Evolutionary conservation across 164 flowering plant genomes (phyloP), one percentile per base, ranked within the genome.

Genomic region (Brasenia schreberi): DNA sequence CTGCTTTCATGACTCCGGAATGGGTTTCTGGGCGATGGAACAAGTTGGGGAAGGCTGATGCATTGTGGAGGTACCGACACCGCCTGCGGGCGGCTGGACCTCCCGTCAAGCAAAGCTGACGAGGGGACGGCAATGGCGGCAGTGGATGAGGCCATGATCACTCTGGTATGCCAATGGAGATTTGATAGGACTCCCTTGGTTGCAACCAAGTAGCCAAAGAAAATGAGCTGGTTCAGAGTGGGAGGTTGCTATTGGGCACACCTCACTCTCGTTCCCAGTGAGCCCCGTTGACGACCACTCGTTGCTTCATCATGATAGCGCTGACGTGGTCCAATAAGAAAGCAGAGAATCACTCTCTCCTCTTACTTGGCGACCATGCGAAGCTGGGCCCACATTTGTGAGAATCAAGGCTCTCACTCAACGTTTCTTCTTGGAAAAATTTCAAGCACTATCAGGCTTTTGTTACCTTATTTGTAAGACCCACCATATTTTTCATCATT

Each of bases 61-160:
- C 84, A 66, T 5, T 88, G 89, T 62, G 87, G 82, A 18, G 53
- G 27, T 0, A 90, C 72, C 2, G 83, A 72, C 3, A 77, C 74
- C 0, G 83, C 18, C 7, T 67, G 65, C 62, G 81, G 90, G 5
- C 82, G 85, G 66, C 82, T 75, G 64, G 90, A 74, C 53, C 14
- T 45, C 53, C 53, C 53, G 58, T 84, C 43, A 16, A 85, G 77
- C n/a, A 85, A 43, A 62, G 82, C 82, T 67, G 88, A 76, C n/a
- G 75, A 17, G 6, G 73, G 68, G 68, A 70, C 62, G 61, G 69
- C 73, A 70, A 69, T 66, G 65, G 65, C 27, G 63, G 66, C 68
- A 23, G 66, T 56, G 42, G 58, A 68, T 33, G 53, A 45, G 53
- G 53, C 53, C 53, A 45, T 45, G 53, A 45, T 12, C 53, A 45